Base-by-base conservation (phyloP, 2,329 filamentous ascomycete genomes). In the Ampelomyces quisqualis region DNA sequence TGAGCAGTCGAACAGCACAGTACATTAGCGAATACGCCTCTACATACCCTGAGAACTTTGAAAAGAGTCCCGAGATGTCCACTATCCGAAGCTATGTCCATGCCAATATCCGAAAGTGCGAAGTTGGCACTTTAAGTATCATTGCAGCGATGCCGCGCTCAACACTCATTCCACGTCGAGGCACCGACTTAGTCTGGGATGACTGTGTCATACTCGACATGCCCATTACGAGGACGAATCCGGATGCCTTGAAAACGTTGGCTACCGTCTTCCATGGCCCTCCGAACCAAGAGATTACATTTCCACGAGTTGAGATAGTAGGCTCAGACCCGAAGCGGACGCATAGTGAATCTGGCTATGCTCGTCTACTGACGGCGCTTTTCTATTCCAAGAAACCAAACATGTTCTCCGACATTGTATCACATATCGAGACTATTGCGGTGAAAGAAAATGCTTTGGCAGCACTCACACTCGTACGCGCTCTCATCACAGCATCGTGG, bases 11-110 rank as follows among this genome's bases (percentile, higher is more conserved):
- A 3, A 72, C 79, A 14, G 79, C 78, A 49, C 72, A 76, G 33
- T 83, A 83, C 58, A 69, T 82, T 31, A 73, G 77, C 23, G 74
- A 73, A 40, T 83, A 81, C 56, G 76, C 75, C 6, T 72, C 73
- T 21, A 64, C 65, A 3, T 81, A 81, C 38, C 76, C 77, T 2
- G 73, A 76, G 20, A 76, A 81, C 55, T 74, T 81, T 38, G 67
- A 80, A 23, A 69, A 71, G 20, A 72, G 70, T 27, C 51, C 64
- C 5, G 64, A 73, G 33, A 62, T 75, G 28, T 65, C 72, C 29
- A 62, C 65, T 14, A 73, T 81, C 29, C 65, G 76, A 10, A 57
- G 67, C n/a, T 71, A 74, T 14, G 69, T 81, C 7, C 61, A 70
- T 11, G 61, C 68, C 27, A 72, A 74, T 19, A 77, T 77, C 6